These are phyloP conservation scores for Raffaelea arxii DNA, from an alignment of 2,329 filamentous ascomycete genomes.

Conservation along the genomic window DNA sequence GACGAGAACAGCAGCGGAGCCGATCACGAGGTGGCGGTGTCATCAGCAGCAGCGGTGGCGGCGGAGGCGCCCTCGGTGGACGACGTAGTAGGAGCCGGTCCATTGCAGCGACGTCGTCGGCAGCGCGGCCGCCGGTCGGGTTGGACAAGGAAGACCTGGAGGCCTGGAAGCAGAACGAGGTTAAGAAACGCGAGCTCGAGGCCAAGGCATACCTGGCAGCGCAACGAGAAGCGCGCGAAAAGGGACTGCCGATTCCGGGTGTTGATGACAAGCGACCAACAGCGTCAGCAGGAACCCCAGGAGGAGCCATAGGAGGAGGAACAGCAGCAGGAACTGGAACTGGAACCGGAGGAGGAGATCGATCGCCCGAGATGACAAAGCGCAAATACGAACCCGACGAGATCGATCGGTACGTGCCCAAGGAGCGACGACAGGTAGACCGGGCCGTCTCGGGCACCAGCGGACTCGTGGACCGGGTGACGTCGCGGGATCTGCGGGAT, in stretches of 20 bases:
- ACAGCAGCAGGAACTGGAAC: conserved; percentile 17
- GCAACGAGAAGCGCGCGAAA: conserved; percentile 49
- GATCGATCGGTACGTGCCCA: conserved; percentile 38
- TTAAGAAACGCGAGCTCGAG: conserved; percentile 52
- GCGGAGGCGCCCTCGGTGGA: too few relatives aligned
- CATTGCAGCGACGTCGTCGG: conserved; percentile 2
- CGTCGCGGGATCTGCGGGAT: conserved; percentile 8
- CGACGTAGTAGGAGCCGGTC: conserved; percentile 32
- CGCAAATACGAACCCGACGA: conserved; percentile 28
- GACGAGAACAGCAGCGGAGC: conserved; percentile 19
- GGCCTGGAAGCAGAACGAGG: conserved; percentile 51
- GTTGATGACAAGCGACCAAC: conserved; percentile 44
- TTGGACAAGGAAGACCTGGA: conserved; percentile 40
- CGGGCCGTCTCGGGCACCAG: conserved; percentile 16
- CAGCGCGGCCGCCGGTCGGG: conserved; percentile 26
- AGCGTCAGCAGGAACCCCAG: too few relatives aligned
- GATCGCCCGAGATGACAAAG: conserved; percentile 32
- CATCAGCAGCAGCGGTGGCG: conserved; percentile 24
- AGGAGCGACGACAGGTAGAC: conserved; percentile 25
- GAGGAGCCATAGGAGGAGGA: too few relatives aligned
- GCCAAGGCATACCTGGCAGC: conserved; percentile 55
- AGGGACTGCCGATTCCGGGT: conserved; percentile 48
- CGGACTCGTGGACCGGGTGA: conserved; percentile 4
- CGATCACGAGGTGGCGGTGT: conserved; percentile 19
- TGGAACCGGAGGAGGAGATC: conserved; percentile 21